phyloP scores from a whole-genome alignment of 441 rosid species.

The Syzygium malaccense region DNA sequence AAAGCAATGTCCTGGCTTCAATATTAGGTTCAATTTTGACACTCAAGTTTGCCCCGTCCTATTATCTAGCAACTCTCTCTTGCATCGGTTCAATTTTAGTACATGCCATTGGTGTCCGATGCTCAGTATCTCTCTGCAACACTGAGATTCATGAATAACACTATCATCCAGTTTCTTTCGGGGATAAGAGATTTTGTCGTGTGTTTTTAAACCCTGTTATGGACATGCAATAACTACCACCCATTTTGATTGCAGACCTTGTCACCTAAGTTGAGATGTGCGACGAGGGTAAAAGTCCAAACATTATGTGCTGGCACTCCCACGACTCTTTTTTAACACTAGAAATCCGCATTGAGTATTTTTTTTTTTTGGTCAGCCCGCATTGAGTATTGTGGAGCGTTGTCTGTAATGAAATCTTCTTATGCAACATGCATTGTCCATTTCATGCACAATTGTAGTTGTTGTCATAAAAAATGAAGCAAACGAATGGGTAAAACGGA shows the following conservation, averaged over 20 bases:
- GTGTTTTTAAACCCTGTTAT: accelerated
- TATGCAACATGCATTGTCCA: background rate
- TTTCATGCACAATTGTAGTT: background rate
- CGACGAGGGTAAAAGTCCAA: background rate
- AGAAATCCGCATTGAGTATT: no score
- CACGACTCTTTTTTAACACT: background rate
- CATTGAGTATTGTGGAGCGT: background rate
- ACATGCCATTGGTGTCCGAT: accelerated
- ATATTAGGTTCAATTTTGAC: no score
- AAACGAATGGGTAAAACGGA: accelerated
- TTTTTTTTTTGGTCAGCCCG: no score
- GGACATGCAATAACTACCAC: background rate
- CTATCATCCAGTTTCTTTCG: background rate
- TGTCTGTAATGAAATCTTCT: background rate
- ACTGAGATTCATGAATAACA: background rate
- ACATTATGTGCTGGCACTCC: background rate
- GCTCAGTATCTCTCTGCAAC: accelerated
- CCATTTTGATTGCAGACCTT: no score
- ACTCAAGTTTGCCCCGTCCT: no score
- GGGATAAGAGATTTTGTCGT: background rate
- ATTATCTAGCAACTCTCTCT: background rate
- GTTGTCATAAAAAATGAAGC: background rate
- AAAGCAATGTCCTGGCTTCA: no score
- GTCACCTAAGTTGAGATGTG: no score
- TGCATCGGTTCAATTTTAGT: accelerated